These are phyloP conservation scores for Musa beccarii DNA, from an alignment of 176 grass and related monocot species.

Conservation along the genomic window DNA sequence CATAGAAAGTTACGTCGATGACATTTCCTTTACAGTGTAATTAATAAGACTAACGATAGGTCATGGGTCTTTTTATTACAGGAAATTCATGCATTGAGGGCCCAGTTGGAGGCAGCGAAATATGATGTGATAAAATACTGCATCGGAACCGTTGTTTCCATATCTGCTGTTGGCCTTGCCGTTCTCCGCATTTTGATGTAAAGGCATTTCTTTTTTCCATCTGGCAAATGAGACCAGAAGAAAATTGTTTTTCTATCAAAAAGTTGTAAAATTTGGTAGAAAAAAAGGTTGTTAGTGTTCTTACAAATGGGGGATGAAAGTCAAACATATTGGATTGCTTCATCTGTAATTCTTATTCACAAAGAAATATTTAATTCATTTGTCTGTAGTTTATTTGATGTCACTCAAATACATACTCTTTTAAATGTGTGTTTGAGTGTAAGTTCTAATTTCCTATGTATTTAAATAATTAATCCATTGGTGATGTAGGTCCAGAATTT, in stretches of 20 bases:
- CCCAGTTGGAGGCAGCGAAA: slow-evolving; percentile 83
- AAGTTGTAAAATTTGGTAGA: not conserved
- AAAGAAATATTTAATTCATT: too few relatives aligned
- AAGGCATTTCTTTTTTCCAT: slow-evolving; percentile 29
- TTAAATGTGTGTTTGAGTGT: too few relatives aligned
- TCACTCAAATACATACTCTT: too few relatives aligned
- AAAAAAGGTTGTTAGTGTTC: not conserved
- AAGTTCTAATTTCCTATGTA: too few relatives aligned
- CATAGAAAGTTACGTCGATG: too few relatives aligned
- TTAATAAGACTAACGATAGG: not conserved
- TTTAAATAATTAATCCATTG: too few relatives aligned
- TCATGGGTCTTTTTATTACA: slow-evolving; percentile 8
- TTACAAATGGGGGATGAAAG: too few relatives aligned
- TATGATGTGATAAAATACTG: slow-evolving; percentile 99
- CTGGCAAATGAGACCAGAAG: not conserved
- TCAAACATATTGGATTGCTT: too few relatives aligned
- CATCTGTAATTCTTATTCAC: too few relatives aligned
- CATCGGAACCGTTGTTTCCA: slow-evolving; percentile 74
- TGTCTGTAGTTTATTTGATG: too few relatives aligned
- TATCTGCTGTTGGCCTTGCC: slow-evolving; percentile 64
- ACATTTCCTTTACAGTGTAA: too few relatives aligned
- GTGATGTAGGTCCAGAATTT: too few relatives aligned
- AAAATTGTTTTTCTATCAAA: not conserved
- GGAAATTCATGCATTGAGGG: slow-evolving; percentile 83
- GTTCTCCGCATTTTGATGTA: slow-evolving; percentile 41